Percentiles rank a stretch among this genome's conserved stretches.
Evolutionary conservation across 164 flowering plant species (phyloP).

Genomic region (Dillenia turbinata): DNA sequence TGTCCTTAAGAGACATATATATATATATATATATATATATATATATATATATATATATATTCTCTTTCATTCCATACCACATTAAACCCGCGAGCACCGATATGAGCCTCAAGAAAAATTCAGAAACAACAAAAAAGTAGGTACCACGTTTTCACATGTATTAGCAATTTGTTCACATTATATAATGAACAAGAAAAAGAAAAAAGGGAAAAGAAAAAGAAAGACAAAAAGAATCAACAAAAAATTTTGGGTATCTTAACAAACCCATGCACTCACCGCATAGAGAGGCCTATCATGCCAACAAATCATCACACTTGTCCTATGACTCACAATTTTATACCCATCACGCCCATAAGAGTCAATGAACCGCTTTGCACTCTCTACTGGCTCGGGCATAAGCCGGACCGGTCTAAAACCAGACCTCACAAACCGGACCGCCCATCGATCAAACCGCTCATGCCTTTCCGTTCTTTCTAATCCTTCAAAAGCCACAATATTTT

Average conservation of each 20-base stretch:
- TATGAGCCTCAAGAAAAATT: no score
- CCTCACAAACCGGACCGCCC: constrained; percentile 26
- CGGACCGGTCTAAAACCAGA: constrained; percentile 33
- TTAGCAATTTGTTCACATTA: no score
- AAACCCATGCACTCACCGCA: constrained; percentile 37
- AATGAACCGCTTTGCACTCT: constrained; percentile 16
- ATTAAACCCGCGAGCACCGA: no score
- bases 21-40: no score
- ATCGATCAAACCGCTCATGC: constrained; percentile 25
- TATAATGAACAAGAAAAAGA: no score
- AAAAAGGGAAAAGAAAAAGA: no score
- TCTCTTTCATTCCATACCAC: no score
- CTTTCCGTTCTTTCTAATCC: constrained; percentile 37
- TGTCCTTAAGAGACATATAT: no score
- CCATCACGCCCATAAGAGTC: constrained; percentile 19
- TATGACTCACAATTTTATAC: constrained; percentile 22
- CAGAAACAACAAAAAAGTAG: no score
- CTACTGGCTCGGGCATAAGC: constrained; percentile 18
- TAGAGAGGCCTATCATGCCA: constrained; percentile 45
- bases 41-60: no score
- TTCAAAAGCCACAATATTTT: constrained; percentile 36
- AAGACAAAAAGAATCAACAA: no score
- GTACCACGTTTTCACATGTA: no score
- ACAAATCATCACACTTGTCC: constrained; percentile 29
- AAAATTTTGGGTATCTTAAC: constrained; percentile 1